A percentile compares a stretch with the other conserved stretches of the same genome.
These are phyloP conservation scores for Crepidotus variabilis DNA, from an alignment of 768 basidiomycete genomes.

Conservation along the genomic window DNA sequence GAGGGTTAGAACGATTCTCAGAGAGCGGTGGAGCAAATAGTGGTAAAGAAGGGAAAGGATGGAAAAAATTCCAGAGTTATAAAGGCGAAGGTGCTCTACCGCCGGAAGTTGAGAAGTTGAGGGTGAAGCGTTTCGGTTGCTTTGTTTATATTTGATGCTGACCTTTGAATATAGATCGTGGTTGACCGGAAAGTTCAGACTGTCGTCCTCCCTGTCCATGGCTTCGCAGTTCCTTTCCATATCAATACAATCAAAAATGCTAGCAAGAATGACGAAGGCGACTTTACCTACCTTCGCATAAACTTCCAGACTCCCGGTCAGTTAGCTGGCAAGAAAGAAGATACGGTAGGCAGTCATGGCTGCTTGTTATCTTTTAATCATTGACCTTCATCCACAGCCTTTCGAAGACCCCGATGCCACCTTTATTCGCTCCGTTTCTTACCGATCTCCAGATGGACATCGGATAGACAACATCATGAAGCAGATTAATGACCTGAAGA, in stretches of 20 bases:
- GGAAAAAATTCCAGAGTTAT: slow-evolving; percentile 97
- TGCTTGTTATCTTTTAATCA: not conserved
- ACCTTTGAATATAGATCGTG: slow-evolving; percentile 55
- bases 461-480: slow-evolving; percentile 88
- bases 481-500: slow-evolving; percentile 93
- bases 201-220: slow-evolving; percentile 89
- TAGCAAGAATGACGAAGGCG: slow-evolving; percentile 95
- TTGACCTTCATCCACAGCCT: slow-evolving; percentile 44
- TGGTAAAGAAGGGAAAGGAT: slow-evolving; percentile 86
- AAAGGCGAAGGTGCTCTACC: slow-evolving; percentile 92
- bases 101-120: slow-evolving; percentile 70
- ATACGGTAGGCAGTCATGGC: slow-evolving; percentile 56
- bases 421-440: slow-evolving; percentile 93
- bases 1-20: slow-evolving; percentile 80
- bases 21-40: slow-evolving; percentile 72
- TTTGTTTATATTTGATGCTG: not conserved
- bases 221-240: slow-evolving; percentile 95
- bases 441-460: slow-evolving; percentile 84
- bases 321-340: slow-evolving; percentile 96
- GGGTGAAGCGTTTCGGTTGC: slow-evolving; percentile 46
- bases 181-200: slow-evolving; percentile 91
- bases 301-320: slow-evolving; percentile 99
- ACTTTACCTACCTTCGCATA: slow-evolving; percentile 90
- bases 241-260: slow-evolving; percentile 98
- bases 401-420: slow-evolving; percentile 97